Conservation (phyloP, 2,329 filamentous ascomycete species). For the Tympanopsis confertula region DNA sequence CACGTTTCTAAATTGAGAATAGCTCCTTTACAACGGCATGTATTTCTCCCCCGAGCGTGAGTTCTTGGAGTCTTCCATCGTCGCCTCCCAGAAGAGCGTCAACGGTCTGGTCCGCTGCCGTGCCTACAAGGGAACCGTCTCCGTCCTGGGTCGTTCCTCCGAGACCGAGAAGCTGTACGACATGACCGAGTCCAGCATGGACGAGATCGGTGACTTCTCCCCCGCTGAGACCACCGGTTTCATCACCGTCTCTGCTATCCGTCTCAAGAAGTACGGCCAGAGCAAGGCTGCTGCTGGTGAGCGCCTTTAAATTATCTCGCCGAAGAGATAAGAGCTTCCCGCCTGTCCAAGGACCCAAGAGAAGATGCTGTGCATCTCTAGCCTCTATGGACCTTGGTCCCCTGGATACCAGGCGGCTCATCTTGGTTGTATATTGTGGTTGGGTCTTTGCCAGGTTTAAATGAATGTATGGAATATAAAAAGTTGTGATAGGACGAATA, state of each 20-base stretch:
- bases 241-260: constrained; percentile 22
- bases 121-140: constrained; percentile 56
- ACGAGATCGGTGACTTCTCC: constrained; percentile 57
- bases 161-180: constrained; percentile 62
- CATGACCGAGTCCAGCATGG: constrained; percentile 56
- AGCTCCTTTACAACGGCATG: constrained; percentile 35
- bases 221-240: constrained; percentile 57
- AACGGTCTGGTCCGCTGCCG: constrained; percentile 51
- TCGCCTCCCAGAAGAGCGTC: constrained; percentile 46
- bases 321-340: no score
- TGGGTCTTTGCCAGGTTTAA: no score
- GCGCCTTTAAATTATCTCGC: background rate
- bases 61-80: constrained; percentile 49
- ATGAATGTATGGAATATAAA: no score
- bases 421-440: no score
- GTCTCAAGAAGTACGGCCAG: constrained; percentile 7
- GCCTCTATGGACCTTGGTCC: no score
- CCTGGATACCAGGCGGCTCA: no score
- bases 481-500: no score
- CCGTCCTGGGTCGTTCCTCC: constrained; percentile 43
- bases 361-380: no score
- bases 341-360: no score
- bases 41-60: constrained; percentile 43
- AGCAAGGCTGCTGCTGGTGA: background rate
- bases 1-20: constrained; percentile 10